These are phyloP conservation scores for Aspergillus nanangensis DNA, from an alignment of 495 filamentous ascomycete species.

Conservation along the genomic window DNA sequence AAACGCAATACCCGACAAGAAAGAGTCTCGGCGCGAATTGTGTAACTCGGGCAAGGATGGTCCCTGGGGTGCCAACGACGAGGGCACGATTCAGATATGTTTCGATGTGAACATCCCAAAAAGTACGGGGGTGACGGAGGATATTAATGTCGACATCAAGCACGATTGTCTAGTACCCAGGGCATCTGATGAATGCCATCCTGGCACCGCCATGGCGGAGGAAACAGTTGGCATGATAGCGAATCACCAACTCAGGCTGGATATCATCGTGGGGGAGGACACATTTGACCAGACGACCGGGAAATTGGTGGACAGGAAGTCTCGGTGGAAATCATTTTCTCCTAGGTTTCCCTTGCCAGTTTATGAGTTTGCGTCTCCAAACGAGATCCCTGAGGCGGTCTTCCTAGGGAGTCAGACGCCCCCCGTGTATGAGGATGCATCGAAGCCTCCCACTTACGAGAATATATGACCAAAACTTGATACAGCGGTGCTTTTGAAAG, in stretches of 20 bases:
- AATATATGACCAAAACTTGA: no score
- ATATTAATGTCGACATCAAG: no score
- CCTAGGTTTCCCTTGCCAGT: constrained; percentile 3
- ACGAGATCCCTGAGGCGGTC: neutral
- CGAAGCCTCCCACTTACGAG: neutral
- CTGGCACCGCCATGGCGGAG: no score
- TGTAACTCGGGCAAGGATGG: no score
- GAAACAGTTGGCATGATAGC: constrained; percentile 3
- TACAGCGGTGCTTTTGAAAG: no score
- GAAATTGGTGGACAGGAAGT: constrained; percentile 6
- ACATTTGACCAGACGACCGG: constrained; percentile 6
- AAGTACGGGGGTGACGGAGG: neutral
- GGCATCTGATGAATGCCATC: no score
- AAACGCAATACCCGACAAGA: no score
- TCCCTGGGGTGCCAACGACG: neutral
- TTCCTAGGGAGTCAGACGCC: neutral
- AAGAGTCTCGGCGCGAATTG: no score
- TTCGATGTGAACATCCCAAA: constrained; percentile 1
- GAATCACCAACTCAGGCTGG: constrained; percentile 6
- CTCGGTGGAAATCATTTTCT: constrained; percentile 1
- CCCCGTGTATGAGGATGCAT: neutral
- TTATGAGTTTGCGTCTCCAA: neutral
- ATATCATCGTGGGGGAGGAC: constrained; percentile 11
- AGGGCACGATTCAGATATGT: neutral
- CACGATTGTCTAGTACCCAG: no score